Evolutionary conservation across 805 yeast genomes (phyloP), one percentile per base, ranked within the genome.

Genomic region (Peterozyma toletana): DNA sequence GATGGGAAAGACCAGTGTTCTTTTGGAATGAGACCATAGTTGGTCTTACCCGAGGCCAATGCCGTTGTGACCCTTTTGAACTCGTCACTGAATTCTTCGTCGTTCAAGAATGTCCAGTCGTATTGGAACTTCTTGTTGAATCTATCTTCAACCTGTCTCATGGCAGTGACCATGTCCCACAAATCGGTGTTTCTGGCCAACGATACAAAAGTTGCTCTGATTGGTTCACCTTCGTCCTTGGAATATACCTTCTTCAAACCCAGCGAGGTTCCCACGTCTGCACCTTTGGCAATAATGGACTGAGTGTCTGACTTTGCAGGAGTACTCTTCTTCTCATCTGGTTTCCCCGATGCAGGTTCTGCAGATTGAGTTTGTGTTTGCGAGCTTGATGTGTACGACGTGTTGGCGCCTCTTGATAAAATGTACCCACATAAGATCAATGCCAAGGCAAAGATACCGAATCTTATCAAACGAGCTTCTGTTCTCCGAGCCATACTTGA

Each of bases 101-200:
- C 96, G 62, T 91, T 91, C 54, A 91, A 71, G 62, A 91, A 93
- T 27, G 89, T 93, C 97, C 98, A 91, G 54, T 95, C 97, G 59
- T 91, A 91, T 50, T 85, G 73, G 66, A 67, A 90, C 39, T 85
- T 73, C 14, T 66, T 59, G 69, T 91, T 91, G 72, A 93, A 91
- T 50, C 96, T 72, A 62, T 89, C 97, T 65, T 91, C 97, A 43
- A 90, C 75, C 39, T 81, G 76, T 60, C 86, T 73, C 48, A 86
- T 83, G 7, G 95, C 79, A 30, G 68, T 75, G 38, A 78, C 64
- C 42, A 86, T 63, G 21, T 73, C 72, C 65, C 75, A 70, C 45
- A 86, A 60, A 58, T 86, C 96, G n/a, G 67, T 54, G 60, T 86
- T 85, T 66, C 95, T 73, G 11, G 90, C 93, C 53, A 86, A 69